Conservation (phyloP, 306 rosid species). For the Cicer pinnatifidum region DNA sequence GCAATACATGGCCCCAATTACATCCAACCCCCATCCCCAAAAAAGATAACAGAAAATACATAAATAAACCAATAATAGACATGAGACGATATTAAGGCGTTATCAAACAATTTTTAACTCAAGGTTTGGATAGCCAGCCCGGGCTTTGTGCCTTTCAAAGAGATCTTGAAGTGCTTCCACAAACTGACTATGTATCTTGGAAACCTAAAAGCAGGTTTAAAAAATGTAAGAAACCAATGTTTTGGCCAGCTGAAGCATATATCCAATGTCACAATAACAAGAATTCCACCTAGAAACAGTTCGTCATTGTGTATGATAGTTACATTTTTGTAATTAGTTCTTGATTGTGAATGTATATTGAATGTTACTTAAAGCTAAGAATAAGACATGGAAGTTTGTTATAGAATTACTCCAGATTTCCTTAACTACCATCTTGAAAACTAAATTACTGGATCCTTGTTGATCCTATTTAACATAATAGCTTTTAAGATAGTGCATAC, state of each 20-base stretch:
- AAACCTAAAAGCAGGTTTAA: conserved; percentile 54
- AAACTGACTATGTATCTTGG: conserved; percentile 64
- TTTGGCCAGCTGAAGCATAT: conserved; percentile 3
- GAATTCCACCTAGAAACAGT: conserved; percentile 26
- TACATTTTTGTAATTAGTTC: conserved; percentile 18
- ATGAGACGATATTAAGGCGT: conserved; percentile 10
- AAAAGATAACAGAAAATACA: conserved; percentile 3
- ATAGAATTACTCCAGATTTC: not conserved
- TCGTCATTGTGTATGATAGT: not conserved
- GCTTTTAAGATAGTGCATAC: conserved; percentile 33
- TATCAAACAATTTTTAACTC: conserved; percentile 70
- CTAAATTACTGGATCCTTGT: conserved; percentile 30
- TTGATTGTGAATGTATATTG: conserved; percentile 11
- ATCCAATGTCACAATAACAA: conserved; percentile 15
- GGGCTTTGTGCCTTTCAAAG: conserved; percentile 78
- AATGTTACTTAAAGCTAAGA: conserved; percentile 21
- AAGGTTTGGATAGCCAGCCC: conserved; percentile 69
- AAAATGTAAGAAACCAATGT: conserved; percentile 1
- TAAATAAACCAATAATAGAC: conserved; percentile 23
- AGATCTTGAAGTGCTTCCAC: conserved; percentile 75
- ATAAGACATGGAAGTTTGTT: conserved; percentile 16
- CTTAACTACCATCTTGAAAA: not conserved
- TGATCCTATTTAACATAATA: conserved; percentile 31
- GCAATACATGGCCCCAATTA: conserved; percentile 27
- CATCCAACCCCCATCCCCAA: conserved; percentile 29